Conservation (phyloP, 2,329 filamentous ascomycete species). For the Aspergillus sp. region DNA sequence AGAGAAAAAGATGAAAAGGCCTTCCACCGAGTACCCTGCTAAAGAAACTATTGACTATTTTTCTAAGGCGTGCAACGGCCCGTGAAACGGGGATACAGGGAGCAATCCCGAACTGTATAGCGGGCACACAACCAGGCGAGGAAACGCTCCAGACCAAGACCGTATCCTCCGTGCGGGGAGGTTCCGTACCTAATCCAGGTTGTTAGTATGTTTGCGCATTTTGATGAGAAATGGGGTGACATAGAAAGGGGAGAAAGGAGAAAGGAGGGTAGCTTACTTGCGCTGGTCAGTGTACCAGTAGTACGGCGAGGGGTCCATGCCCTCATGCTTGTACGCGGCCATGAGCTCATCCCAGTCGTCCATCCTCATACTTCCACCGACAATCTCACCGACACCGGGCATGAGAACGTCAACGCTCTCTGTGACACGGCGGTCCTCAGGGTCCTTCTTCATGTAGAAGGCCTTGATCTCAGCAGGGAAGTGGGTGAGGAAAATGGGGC, state of each 20-base stretch:
- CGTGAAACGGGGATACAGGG: constrained; percentile 56
- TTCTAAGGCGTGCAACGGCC: constrained; percentile 54
- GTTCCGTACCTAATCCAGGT: constrained; percentile 74
- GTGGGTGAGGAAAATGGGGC: constrained; percentile 93
- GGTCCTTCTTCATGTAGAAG: constrained; percentile 97
- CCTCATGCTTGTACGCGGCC: constrained; percentile 83
- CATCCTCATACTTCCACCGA: constrained; percentile 96
- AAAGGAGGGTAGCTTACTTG: constrained; percentile 65
- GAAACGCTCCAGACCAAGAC: constrained; percentile 85
- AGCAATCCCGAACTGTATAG: constrained; percentile 66
- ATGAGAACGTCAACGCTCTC: constrained; percentile 87
- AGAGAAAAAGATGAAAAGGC: background rate
- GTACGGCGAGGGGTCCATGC: constrained; percentile 82
- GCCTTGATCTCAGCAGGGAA: constrained; percentile 98
- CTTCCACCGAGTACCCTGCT: background rate
- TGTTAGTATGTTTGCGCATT: background rate
- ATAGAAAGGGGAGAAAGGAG: background rate
- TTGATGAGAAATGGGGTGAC: background rate
- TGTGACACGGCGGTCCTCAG: constrained; percentile 77
- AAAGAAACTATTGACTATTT: background rate
- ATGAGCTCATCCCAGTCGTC: constrained; percentile 87
- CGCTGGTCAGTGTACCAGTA: constrained; percentile 99
- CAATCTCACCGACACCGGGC: constrained; percentile 96
- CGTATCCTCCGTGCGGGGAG: constrained; percentile 90
- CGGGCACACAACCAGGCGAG: constrained; percentile 70